These are phyloP conservation scores for Colletotrichum shisoi DNA, from an alignment of 2,329 filamentous ascomycete genomes.

Conservation along the genomic window DNA sequence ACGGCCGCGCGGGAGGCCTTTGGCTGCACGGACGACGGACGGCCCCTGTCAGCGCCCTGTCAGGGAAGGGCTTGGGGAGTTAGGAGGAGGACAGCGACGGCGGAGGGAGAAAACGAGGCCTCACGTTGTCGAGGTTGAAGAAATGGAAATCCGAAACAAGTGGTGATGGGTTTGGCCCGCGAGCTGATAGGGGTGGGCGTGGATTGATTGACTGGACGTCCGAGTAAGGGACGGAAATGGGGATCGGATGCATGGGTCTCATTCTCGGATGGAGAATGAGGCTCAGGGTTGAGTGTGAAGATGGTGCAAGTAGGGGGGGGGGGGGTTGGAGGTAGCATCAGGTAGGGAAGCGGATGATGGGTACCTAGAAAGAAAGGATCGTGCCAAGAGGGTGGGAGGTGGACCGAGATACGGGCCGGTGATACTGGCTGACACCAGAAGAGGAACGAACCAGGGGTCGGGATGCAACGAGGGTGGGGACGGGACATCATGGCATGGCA, in stretches of 20 bases:
- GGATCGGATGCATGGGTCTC: not conserved
- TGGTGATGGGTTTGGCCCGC: not conserved
- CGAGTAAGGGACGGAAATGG: conserved; percentile 1
- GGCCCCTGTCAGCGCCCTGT: not conserved
- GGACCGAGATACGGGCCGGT: conserved; percentile 1
- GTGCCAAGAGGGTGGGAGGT: not conserved
- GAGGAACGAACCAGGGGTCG: not conserved
- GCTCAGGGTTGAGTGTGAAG: not conserved
- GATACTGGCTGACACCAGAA: not conserved
- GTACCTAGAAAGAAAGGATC: conserved; percentile 15
- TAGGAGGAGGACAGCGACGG: too few relatives aligned
- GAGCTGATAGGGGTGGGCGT: not conserved
- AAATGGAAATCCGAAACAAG: not conserved
- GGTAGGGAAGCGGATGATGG: not conserved
- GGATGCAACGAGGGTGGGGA: too few relatives aligned
- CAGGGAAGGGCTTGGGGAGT: too few relatives aligned
- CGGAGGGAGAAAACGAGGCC: too few relatives aligned
- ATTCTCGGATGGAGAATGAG: not conserved
- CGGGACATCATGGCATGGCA: not conserved
- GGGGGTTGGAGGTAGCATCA: not conserved
- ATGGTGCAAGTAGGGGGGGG: not conserved
- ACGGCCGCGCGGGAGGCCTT: conserved; percentile 9
- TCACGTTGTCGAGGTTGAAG: not conserved
- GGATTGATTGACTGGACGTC: not conserved
- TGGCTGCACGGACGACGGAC: not conserved